Evolutionary conservation across 2,329 filamentous ascomycete species (phyloP).

Genomic region (Nakataea oryzae): DNA sequence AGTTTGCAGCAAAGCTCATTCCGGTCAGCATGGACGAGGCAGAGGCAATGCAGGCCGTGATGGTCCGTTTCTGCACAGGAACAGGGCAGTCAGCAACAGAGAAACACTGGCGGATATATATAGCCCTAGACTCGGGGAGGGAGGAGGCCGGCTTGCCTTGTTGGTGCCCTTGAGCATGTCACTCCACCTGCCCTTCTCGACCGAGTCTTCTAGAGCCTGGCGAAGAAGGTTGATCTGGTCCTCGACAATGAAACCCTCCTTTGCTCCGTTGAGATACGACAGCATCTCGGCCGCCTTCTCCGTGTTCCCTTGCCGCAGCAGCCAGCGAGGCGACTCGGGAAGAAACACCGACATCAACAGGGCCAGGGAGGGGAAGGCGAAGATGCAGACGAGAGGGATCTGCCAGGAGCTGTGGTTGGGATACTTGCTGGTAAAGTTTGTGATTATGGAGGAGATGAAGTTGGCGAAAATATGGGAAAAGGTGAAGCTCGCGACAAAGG

Average conservation of each 20-base stretch:
- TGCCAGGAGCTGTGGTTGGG: slow-evolving; percentile 10
- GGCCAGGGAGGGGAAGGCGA: slow-evolving; percentile 9
- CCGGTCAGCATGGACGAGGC: slow-evolving; percentile 2
- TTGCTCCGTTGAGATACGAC: slow-evolving; percentile 9
- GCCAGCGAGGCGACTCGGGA: slow-evolving; percentile 18
- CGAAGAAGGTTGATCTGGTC: slow-evolving; percentile 8
- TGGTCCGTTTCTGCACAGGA: background rate
- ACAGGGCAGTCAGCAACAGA: background rate
- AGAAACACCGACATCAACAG: slow-evolving; percentile 9
- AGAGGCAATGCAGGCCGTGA: background rate
- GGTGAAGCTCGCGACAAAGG: slow-evolving; percentile 9
- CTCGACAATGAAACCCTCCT: slow-evolving; percentile 9
- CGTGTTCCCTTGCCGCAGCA: slow-evolving; percentile 11
- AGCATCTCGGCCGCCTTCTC: slow-evolving; percentile 9
- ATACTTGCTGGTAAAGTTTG: slow-evolving; percentile 11
- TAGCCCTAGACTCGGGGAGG: background rate
- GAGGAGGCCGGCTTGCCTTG: slow-evolving; percentile 3
- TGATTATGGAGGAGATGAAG: slow-evolving; percentile 11
- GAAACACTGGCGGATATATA: background rate
- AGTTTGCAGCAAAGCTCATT: slow-evolving; percentile 2
- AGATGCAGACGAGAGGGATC: slow-evolving; percentile 10
- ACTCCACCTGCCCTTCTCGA: background rate
- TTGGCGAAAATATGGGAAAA: slow-evolving; percentile 12
- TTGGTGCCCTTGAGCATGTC: slow-evolving; percentile 8
- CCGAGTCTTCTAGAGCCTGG: slow-evolving; percentile 6